Base-by-base conservation (phyloP, 2,329 filamentous ascomycete genomes). In the Claviceps sp. region DNA sequence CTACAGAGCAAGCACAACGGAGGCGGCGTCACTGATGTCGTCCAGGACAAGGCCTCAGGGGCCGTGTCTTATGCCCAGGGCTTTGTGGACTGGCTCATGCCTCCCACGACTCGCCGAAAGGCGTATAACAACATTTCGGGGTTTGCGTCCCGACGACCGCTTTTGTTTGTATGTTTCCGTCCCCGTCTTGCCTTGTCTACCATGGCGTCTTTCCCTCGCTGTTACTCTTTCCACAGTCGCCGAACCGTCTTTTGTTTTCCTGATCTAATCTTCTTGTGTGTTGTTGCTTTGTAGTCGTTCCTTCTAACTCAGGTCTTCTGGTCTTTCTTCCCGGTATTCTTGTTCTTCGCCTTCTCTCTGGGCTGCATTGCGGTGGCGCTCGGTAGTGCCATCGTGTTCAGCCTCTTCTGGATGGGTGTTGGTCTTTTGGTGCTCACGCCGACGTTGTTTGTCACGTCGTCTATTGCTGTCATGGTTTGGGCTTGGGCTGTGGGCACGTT, bases 341-440 rank as follows among this genome's bases (percentile, higher is more conserved):
- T 89, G 56, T 91, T 93, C 70, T 56, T 76, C 52, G 70, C 77
- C 58, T 88, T 90, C 71, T 72, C 76, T 52, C 58, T 82, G 42
- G 79, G 78, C 41, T 77, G 82, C 54, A 67, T 83, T 56, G 65
- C 82, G 55, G 76, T 88, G 63, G 77, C 83, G 16, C 62, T 86
- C 42, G 67, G 81, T 43, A 73, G 75, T 34, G 82, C 82, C 13
- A 60, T 86, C 41, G 60, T 82, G 52, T 86, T 87, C 70, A 77
- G 78, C 1, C 72, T 85, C 47, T 82, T 85, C 70, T 84, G 81
- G 72, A 75, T 81, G 50, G 79, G 81, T 49, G 65, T 87, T 45
- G 84, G 83, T 2, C 69, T 86, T 11, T 63, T 87, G 47, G 63
- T 90, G 42, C 74, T 93, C 16, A 68, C 87, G 0, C 86, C 86